Evolutionary conservation across 140 eudicot genomes (phyloP).

Genomic region (Bidens hawaiensis): DNA sequence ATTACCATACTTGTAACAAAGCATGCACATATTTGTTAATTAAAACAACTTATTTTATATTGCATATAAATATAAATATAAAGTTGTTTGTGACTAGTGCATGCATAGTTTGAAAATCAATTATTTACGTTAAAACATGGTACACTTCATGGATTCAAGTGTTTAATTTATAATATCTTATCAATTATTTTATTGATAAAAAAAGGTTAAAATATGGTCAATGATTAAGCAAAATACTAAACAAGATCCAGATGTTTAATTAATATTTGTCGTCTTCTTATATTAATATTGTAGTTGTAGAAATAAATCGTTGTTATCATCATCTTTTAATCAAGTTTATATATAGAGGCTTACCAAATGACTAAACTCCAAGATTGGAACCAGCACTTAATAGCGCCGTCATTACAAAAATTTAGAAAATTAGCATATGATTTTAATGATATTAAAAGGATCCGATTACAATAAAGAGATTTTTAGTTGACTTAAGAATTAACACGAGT

Average conservation of each 20-base stretch:
- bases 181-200: neutral
- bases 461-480: no score
- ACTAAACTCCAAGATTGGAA: neutral
- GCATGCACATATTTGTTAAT: neutral
- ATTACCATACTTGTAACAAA: neutral
- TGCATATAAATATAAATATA: neutral
- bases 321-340: neutral
- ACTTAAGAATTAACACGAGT: no score
- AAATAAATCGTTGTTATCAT: neutral
- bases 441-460: no score
- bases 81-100: slow-evolving; percentile 3
- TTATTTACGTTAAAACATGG: neutral
- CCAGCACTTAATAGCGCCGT: neutral
- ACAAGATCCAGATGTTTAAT: neutral
- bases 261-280: neutral
- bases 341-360: neutral
- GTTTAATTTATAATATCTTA: slow-evolving; percentile 1
- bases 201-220: slow-evolving; percentile 1
- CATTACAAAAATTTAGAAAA: no score
- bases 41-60: no score
- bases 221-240: neutral
- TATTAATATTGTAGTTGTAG: no score
- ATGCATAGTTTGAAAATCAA: neutral
- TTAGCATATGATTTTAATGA: no score
- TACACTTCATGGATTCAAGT: neutral